These are phyloP conservation scores for Ananas comosus DNA, from an alignment of 176 grass and related monocot genomes.

Conservation along the genomic window DNA sequence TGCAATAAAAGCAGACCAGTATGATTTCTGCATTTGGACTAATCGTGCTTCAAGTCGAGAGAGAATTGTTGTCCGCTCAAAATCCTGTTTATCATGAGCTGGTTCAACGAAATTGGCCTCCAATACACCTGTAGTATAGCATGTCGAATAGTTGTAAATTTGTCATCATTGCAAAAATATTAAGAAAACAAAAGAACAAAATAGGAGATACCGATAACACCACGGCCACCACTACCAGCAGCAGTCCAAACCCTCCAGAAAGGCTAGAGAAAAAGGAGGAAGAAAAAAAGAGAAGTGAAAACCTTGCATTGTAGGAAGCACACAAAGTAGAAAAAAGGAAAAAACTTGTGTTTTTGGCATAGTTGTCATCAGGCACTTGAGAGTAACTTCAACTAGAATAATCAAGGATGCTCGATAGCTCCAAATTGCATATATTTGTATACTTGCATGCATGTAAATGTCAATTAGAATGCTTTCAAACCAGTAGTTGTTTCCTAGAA, in stretches of 20 bases:
- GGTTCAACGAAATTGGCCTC: constrained; percentile 97
- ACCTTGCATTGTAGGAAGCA: not conserved
- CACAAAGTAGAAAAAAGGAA: not conserved
- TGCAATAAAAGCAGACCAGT: constrained; percentile 52
- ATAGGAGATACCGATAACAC: constrained; percentile 76
- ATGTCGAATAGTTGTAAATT: not conserved
- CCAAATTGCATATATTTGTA: too few relatives aligned
- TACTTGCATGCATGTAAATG: too few relatives aligned
- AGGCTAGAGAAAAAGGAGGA: constrained; percentile 42
- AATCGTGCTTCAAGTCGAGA: constrained; percentile 71
- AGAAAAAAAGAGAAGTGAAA: not conserved
- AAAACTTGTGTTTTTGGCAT: not conserved
- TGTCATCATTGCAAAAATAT: not conserved
- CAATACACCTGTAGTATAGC: constrained; percentile 56
- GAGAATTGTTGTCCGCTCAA: constrained; percentile 93
- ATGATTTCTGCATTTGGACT: constrained; percentile 88
- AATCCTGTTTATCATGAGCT: constrained; percentile 99
- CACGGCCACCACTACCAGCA: constrained; percentile 88
- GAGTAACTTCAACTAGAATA: not conserved
- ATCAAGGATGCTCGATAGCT: too few relatives aligned
- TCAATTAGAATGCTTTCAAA: too few relatives aligned
- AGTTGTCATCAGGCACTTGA: not conserved
- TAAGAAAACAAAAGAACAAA: constrained; percentile 5
- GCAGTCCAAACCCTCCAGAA: constrained; percentile 98
- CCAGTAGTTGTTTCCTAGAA: too few relatives aligned